A percentile compares a stretch with the other conserved stretches of the same genome.
Conservation (phyloP, 495 filamentous ascomycete genomes). For the Trichoderma erinaceum region DNA sequence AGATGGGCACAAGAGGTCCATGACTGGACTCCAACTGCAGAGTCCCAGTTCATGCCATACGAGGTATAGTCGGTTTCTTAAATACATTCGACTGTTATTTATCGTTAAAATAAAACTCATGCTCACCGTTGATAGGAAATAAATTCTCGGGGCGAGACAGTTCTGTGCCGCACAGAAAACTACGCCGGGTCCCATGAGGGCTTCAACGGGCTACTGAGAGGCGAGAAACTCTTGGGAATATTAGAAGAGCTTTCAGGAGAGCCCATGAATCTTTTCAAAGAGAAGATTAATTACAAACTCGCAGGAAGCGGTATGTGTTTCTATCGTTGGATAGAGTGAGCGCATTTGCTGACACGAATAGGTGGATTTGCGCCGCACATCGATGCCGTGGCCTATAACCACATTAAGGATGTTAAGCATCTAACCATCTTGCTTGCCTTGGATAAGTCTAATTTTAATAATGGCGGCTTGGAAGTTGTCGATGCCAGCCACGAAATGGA, state of each 20-base stretch:
- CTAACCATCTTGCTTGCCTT: slow-evolving; percentile 40
- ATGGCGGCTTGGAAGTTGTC: slow-evolving; percentile 43
- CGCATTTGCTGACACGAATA: slow-evolving; percentile 37
- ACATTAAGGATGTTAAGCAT: slow-evolving; percentile 44
- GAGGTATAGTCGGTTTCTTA: slow-evolving; percentile 22
- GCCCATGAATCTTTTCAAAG: slow-evolving; percentile 44
- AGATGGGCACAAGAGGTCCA: slow-evolving; percentile 41
- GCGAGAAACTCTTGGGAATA: slow-evolving; percentile 30
- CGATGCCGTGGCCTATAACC: slow-evolving; percentile 43
- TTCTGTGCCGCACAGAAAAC: slow-evolving; percentile 44
- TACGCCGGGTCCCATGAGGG: slow-evolving; percentile 39
- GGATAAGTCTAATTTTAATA: slow-evolving; percentile 34
- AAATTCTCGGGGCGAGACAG: slow-evolving; percentile 34
- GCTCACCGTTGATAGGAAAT: slow-evolving; percentile 26
- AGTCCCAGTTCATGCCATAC: slow-evolving; percentile 42
- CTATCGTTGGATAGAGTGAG: slow-evolving; percentile 23
- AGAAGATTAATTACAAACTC: slow-evolving; percentile 31
- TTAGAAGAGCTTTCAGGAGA: slow-evolving; percentile 37
- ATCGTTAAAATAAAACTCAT: not conserved
- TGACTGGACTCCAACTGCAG: slow-evolving; percentile 32
- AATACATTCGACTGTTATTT: not conserved
- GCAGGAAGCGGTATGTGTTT: not conserved
- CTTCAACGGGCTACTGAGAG: slow-evolving; percentile 37
- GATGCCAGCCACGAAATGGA: slow-evolving; percentile 37
- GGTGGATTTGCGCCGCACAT: slow-evolving; percentile 43